Base-by-base conservation (phyloP, 2,329 filamentous ascomycete genomes). In the Cadophora luteo-olivacea region DNA sequence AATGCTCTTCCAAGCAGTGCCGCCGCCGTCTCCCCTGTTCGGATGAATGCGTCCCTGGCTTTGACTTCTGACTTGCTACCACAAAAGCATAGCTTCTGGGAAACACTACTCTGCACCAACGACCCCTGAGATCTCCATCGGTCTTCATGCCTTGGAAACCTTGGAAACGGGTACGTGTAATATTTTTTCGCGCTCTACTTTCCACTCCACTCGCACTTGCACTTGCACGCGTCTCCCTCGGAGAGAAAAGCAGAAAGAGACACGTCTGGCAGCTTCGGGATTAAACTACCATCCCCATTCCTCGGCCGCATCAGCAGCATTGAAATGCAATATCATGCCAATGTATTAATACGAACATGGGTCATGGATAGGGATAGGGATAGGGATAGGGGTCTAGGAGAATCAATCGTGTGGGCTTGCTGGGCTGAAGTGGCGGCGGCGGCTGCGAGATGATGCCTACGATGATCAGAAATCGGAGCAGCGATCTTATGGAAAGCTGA, bases 311-410 rank as follows among this genome's bases (percentile, higher is more conserved):
- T 41, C 60, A 64, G 61, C 61, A 66, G 64, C 67, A 69, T 69
- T 69, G 67, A 69, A 57, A 51, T 41, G 64, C 67, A 66, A 69
- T 64, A 69, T 64, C 63, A 69, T 57, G 52, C 58, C 64, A 69
- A 69, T 69, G 36, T 38, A 63, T 64, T 67, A 66, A 52, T 19
- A 22, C 54, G 32, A 38, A 22, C 68, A 49, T 7, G 38, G 63
- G 51, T 25, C 67, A 61, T 61, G 69, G 67, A 62, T 68, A 49
- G 1, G 45, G 64, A 60, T 41, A 58, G 52, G 69, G 67, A 62
- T 68, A 49, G 1, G 45, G 64, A 60, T 41, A 58, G 52, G 32
- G 48, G 22, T 61, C 51, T 51, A 25, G 29, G 66, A 61, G 32
- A 61, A 60, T 68, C 66, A 60, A 64, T 64, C 54, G 63, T 49